These are phyloP conservation scores for Jatropha multifida DNA, from an alignment of 441 rosid species.

Conservation along the genomic window DNA sequence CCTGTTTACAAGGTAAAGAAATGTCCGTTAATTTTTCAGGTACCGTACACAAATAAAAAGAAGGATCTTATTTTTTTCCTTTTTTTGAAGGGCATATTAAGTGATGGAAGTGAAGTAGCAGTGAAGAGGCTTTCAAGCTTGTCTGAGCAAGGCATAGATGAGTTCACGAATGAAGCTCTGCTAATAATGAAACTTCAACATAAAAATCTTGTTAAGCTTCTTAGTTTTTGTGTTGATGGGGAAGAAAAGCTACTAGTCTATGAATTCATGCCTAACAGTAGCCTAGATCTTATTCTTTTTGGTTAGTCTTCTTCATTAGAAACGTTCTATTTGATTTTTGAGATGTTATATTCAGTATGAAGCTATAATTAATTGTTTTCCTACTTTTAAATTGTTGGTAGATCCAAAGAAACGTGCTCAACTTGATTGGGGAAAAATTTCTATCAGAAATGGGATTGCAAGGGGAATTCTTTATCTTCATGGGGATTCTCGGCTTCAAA, in stretches of 20 bases:
- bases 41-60: neutral
- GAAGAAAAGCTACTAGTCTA: constrained; percentile 39
- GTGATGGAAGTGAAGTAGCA: constrained; percentile 43
- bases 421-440: constrained; percentile 33
- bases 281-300: constrained; percentile 40
- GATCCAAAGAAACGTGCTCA: constrained; percentile 28
- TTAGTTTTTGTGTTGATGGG: constrained; percentile 35
- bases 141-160: constrained; percentile 35
- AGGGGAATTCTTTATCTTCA: constrained; percentile 46
- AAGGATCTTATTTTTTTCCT: neutral
- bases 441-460: constrained; percentile 39
- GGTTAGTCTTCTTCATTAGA: constrained; percentile 23
- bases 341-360: neutral
- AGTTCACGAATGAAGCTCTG: constrained; percentile 40
- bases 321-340: too few species aligned
- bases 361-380: too few species aligned
- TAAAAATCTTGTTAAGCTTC: constrained; percentile 38
- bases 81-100: constrained; percentile 31
- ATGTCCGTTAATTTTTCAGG: neutral
- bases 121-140: constrained; percentile 44
- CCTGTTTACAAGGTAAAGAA: constrained; percentile 38
- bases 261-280: constrained; percentile 41
- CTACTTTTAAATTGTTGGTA: constrained; percentile 9
- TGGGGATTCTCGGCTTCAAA: constrained; percentile 41
- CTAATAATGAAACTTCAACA: constrained; percentile 44